phyloP scores from a whole-genome alignment of 1,139 yeast genomes.

The Lodderomyces oxycetoniae region DNA sequence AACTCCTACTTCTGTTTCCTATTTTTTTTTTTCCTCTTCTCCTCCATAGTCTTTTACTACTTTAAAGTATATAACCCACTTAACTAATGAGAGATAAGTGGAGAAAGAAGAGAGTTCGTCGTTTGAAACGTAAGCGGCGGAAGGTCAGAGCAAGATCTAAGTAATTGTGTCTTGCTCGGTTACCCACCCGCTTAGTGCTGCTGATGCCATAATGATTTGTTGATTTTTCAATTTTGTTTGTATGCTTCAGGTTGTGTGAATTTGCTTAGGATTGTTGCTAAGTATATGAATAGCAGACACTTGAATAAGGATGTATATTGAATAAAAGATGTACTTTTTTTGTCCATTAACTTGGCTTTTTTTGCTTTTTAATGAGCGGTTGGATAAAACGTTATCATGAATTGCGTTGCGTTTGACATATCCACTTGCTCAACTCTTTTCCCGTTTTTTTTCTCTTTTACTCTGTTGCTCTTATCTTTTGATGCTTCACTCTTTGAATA shows the following conservation, averaged over 20 bases:
- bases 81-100: conserved; percentile 83
- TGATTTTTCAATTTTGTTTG: background rate
- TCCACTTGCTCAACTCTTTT: background rate
- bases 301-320: too few relatives aligned
- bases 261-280: background rate
- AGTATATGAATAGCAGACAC: background rate
- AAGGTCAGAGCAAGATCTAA: conserved; percentile 99
- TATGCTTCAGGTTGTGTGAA: background rate
- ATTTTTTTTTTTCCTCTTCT: too few relatives aligned
- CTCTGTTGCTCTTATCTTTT: background rate
- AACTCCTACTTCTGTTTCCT: conserved; percentile 8
- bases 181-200: too few relatives aligned
- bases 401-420: background rate
- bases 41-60: too few relatives aligned
- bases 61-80: too few relatives aligned
- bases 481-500: background rate
- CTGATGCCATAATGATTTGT: too few relatives aligned
- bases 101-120: conserved; percentile 99
- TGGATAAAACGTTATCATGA: background rate
- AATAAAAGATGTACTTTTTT: background rate
- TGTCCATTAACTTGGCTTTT: background rate
- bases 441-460: background rate
- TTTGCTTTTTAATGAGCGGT: background rate
- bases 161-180: too few relatives aligned
- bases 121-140: conserved; percentile 99